Percentiles rank a stretch among this genome's conserved stretches.
Evolutionary conservation across 2,329 filamentous ascomycete species (phyloP).

Genomic region (Tolypocladium tropicale): DNA sequence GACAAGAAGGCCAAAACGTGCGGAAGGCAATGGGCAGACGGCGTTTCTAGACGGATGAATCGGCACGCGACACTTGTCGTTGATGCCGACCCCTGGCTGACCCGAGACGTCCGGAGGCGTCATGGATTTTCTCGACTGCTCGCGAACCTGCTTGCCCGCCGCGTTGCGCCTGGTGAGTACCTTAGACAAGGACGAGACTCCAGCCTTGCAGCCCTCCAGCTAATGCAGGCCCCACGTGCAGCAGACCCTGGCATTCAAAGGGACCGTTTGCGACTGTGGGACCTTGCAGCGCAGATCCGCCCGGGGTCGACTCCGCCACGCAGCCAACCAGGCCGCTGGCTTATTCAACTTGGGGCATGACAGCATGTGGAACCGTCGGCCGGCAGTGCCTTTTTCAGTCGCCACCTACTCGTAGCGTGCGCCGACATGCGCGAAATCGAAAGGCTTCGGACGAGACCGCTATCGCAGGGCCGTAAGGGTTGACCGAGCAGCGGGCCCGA

Average conservation of each 20-base stretch:
- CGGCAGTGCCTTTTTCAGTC: too few species aligned
- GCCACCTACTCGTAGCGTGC: too few species aligned
- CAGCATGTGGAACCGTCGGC: too few species aligned
- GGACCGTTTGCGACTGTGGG: not conserved
- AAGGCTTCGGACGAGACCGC: too few species aligned
- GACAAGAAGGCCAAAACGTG: constrained; percentile 1
- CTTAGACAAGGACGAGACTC: not conserved
- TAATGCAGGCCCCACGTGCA: not conserved
- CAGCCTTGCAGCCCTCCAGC: too few species aligned
- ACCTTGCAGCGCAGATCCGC: not conserved
- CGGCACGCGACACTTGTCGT: constrained; percentile 1
- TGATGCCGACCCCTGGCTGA: not conserved
- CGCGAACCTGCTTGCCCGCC: not conserved
- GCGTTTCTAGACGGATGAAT: constrained; percentile 3
- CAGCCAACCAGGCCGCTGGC: not conserved
- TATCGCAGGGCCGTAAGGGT: not conserved
- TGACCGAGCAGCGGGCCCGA: not conserved
- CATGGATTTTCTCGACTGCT: not conserved
- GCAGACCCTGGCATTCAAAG: not conserved
- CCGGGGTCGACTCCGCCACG: not conserved
- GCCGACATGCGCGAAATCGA: too few species aligned
- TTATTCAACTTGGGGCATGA: not conserved
- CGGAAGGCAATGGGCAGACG: constrained; percentile 1
- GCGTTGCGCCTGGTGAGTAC: not conserved
- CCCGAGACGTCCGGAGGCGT: not conserved